Conservation (phyloP, 1,139 yeast genomes). For the Hansenula lynferdii region DNA sequence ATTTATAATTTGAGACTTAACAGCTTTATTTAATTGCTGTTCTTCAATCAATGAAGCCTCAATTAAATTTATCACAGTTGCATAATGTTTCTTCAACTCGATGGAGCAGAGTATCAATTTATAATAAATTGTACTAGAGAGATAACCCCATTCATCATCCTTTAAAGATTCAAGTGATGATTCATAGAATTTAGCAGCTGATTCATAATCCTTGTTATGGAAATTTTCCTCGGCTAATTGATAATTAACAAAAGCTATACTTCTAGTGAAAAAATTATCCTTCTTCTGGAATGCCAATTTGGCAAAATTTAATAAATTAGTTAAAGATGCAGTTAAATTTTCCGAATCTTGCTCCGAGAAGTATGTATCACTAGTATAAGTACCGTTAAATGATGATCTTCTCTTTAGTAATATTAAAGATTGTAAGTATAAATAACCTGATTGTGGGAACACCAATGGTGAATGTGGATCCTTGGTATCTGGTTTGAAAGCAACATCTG, state of each 20-base stretch:
- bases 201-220: slow-evolving; percentile 27
- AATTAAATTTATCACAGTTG: slow-evolving; percentile 25
- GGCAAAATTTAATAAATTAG: slow-evolving; percentile 32
- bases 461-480: slow-evolving; percentile 24
- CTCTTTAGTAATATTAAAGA: slow-evolving; percentile 30
- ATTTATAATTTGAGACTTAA: neutral
- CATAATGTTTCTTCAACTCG: slow-evolving; percentile 24
- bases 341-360: slow-evolving; percentile 9
- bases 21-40: slow-evolving; percentile 7
- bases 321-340: slow-evolving; percentile 13
- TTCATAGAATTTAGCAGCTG: slow-evolving; percentile 38
- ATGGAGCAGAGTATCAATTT: slow-evolving; percentile 30
- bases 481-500: slow-evolving; percentile 28
- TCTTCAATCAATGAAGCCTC: slow-evolving; percentile 17
- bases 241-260: slow-evolving; percentile 39
- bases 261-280: slow-evolving; percentile 28
- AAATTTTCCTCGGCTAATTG: slow-evolving; percentile 45
- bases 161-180: slow-evolving; percentile 28
- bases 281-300: slow-evolving; percentile 30
- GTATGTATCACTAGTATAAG: slow-evolving; percentile 21
- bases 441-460: slow-evolving; percentile 36
- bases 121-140: slow-evolving; percentile 24
- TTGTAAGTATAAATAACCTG: slow-evolving; percentile 40
- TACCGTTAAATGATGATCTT: slow-evolving; percentile 14
- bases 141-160: slow-evolving; percentile 28